A percentile compares a stretch with the other conserved stretches of the same genome.
phyloP scores from a whole-genome alignment of 2,329 filamentous ascomycete species.

The Blastomyces parvus region DNA sequence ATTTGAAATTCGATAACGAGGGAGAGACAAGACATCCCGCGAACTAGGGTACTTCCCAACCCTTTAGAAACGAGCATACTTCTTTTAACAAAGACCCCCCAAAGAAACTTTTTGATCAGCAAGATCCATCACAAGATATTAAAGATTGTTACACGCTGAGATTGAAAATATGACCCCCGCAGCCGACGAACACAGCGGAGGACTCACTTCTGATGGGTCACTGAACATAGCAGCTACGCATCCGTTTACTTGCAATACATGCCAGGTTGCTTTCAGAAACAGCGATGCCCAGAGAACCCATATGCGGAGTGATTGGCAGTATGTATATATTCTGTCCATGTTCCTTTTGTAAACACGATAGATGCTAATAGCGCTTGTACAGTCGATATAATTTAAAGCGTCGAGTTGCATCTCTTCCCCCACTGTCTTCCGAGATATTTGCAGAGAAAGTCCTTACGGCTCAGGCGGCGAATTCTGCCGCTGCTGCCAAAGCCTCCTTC shows the following conservation, averaged over 20 bases:
- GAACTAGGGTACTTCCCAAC: not conserved
- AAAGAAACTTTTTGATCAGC: not conserved
- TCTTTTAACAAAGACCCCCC: not conserved
- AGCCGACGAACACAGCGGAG: not conserved
- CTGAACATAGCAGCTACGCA: slow-evolving; percentile 47
- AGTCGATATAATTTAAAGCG: slow-evolving; percentile 94
- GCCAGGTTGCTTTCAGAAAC: slow-evolving; percentile 90
- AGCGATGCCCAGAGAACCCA: slow-evolving; percentile 87
- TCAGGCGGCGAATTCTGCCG: slow-evolving; percentile 71
- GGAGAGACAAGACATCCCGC: not conserved
- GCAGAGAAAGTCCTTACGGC: slow-evolving; percentile 92
- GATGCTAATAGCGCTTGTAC: slow-evolving; percentile 14
- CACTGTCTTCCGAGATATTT: slow-evolving; percentile 92
- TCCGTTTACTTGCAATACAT: slow-evolving; percentile 97
- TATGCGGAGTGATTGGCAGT: slow-evolving; percentile 99
- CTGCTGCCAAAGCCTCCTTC: slow-evolving; percentile 79
- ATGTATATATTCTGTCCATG: slow-evolving; percentile 32
- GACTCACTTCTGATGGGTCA: slow-evolving; percentile 14
- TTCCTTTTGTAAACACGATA: not conserved
- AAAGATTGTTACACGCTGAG: not conserved
- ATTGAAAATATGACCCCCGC: slow-evolving; percentile 11
- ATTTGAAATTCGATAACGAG: slow-evolving; percentile 5
- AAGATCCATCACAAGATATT: not conserved
- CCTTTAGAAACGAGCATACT: not conserved
- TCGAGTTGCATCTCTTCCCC: slow-evolving; percentile 43